phyloP scores from a whole-genome alignment of 169 alveolate species.

The Plasmodium vivax region DNA sequence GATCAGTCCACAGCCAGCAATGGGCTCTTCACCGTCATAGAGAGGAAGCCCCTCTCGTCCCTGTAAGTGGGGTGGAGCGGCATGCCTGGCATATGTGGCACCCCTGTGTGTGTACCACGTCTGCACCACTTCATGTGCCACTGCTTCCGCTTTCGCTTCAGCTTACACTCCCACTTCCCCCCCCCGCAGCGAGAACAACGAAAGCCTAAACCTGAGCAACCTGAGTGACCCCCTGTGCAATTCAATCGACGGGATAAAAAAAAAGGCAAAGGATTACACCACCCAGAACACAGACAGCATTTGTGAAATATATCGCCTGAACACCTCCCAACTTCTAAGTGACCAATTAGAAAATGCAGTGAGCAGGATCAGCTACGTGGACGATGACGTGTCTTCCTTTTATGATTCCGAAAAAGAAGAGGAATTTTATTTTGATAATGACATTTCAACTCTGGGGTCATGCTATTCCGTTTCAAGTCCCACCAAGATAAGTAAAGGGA shows the following conservation, averaged over 20 bases:
- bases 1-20: constrained; percentile 62
- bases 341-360: constrained; percentile 35
- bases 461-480: constrained; percentile 41
- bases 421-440: constrained; percentile 62
- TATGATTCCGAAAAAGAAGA: constrained; percentile 67
- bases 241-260: constrained; percentile 1
- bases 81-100: background rate
- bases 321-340: constrained; percentile 39
- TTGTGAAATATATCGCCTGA: constrained; percentile 55
- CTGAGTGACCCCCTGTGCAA: constrained; percentile 21
- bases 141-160: too few species aligned
- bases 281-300: constrained; percentile 11
- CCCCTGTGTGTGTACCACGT: background rate
- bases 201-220: constrained; percentile 30
- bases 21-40: constrained; percentile 70
- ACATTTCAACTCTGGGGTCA: constrained; percentile 49
- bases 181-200: constrained; percentile 42
- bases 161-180: background rate
- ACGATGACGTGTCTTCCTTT: constrained; percentile 71
- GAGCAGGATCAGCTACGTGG: constrained; percentile 67
- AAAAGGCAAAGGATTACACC: constrained; percentile 25
- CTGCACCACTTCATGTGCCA: background rate
- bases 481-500: constrained; percentile 2
- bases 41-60: constrained; percentile 62
- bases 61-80: constrained; percentile 21